Conservation (phyloP, 192 early-diverging fungal genomes). For the Allomyces macrogynus region DNA sequence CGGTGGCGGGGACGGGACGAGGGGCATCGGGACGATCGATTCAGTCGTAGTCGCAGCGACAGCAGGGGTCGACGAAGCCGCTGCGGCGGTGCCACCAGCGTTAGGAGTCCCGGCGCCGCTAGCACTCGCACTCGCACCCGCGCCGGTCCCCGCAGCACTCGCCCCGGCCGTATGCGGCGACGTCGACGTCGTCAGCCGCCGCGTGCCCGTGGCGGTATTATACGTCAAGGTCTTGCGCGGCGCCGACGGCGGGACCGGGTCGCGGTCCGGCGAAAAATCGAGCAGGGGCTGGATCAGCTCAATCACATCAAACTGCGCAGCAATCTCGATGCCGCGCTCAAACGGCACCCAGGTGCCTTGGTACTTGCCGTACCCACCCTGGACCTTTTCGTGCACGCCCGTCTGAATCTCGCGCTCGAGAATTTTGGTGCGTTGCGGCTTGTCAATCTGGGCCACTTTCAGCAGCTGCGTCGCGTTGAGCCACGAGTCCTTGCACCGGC, state of each 20-base stretch:
- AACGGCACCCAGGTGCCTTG: conserved; percentile 90
- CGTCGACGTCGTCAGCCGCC: too few species aligned
- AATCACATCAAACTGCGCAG: conserved; percentile 59
- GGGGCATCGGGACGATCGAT: too few species aligned
- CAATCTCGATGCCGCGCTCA: conserved; percentile 56
- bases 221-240: too few species aligned
- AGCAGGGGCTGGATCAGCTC: conserved; percentile 52
- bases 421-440: conserved; percentile 77
- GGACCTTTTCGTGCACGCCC: conserved; percentile 83
- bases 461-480: conserved; percentile 96
- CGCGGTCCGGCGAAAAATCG: conserved; percentile 19
- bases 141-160: too few species aligned
- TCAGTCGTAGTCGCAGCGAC: too few species aligned
- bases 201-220: too few species aligned
- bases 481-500: conserved; percentile 42
- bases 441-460: conserved; percentile 89
- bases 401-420: conserved; percentile 78
- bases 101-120: too few species aligned
- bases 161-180: too few species aligned
- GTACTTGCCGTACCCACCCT: conserved; percentile 97
- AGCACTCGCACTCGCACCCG: too few species aligned
- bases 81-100: too few species aligned
- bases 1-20: too few species aligned
- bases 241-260: background rate
- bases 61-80: too few species aligned